Base-by-base conservation (phyloP, 2,329 filamentous ascomycete species). In the Colletotrichum sp. region DNA sequence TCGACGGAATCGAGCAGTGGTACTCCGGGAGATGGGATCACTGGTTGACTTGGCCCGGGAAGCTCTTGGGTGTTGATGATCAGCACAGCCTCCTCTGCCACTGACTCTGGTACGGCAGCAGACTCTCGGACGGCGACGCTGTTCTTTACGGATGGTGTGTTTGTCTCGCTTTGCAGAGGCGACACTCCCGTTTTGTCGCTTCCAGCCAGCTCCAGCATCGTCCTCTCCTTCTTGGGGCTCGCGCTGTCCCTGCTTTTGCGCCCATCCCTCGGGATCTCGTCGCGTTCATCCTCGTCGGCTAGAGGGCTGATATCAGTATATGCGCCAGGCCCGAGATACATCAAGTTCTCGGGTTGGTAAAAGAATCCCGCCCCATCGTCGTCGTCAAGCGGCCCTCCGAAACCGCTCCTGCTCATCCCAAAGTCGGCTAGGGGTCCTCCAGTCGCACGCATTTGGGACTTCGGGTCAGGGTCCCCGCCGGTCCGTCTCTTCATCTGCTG, bases 261-360 rank as follows among this genome's bases (percentile, higher is more conserved):
- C 28, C 67, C 7, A 16, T 66, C 44, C 7, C 30, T 49, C 8
- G 24, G 60, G 24, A 18, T 49, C 18, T 59, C 59, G 28, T 69
- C 78, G 18, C 75, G 78, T 5, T 85, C 85, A 36, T 88, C 86
- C 65, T 87, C 85, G 30, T 86, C 85, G 1, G 78, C 82, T 32
- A 87, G 68, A 1, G 88, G 86, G 60, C 86, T 89, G n/a, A 88
- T 82, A 68, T 89, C 88, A 30, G 80, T 86, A 78, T 88, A 87
- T 3, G 82, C 80, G 3, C 86, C 88, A 0, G 89, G 87, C 0
- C 89, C 89, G 18, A 90, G 85, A 77, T 87, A 90, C 86, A 90
- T 89, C 77, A 90, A 89, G 76, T 84, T 87, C 77, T 89, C 89
- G 5, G 88, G 88, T 76, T 90, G 88, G 75, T 90, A 90, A 72